Conservation (phyloP, 2,329 filamentous ascomycete genomes). For the Ambrosiella beaveri region DNA sequence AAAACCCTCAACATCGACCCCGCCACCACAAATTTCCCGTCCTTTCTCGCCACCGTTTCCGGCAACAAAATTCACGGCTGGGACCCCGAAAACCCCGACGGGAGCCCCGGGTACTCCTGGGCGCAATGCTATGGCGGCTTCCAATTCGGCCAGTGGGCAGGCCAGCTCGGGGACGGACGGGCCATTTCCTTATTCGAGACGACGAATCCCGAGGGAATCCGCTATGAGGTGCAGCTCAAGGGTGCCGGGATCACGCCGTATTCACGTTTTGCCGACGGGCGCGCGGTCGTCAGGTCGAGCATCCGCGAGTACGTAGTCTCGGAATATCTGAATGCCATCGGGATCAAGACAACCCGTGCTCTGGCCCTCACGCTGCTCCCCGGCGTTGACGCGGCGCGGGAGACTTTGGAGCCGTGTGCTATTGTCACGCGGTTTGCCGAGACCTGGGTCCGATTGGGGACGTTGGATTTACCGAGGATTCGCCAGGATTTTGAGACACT, state of each 20-base stretch:
- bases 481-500: slow-evolving; percentile 63
- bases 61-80: slow-evolving; percentile 73
- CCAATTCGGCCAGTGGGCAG: slow-evolving; percentile 75
- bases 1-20: slow-evolving; percentile 59
- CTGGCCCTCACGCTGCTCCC: slow-evolving; percentile 66
- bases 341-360: slow-evolving; percentile 74
- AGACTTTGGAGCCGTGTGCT: slow-evolving; percentile 73
- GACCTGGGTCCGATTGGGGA: slow-evolving; percentile 84
- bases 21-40: slow-evolving; percentile 47
- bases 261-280: slow-evolving; percentile 88
- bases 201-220: slow-evolving; percentile 49
- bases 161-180: slow-evolving; percentile 84
- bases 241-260: slow-evolving; percentile 89
- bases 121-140: slow-evolving; percentile 92
- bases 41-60: slow-evolving; percentile 59
- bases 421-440: slow-evolving; percentile 87
- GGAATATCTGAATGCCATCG: slow-evolving; percentile 70
- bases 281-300: slow-evolving; percentile 79
- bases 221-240: slow-evolving; percentile 88
- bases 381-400: slow-evolving; percentile 54
- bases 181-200: slow-evolving; percentile 90
- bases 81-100: slow-evolving; percentile 32
- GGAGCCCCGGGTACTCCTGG: slow-evolving; percentile 69
- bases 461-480: slow-evolving; percentile 77
- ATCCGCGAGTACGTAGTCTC: slow-evolving; percentile 90